phyloP scores from a whole-genome alignment of 2,329 filamentous ascomycete species.

The Arthrocladium fulminans region DNA sequence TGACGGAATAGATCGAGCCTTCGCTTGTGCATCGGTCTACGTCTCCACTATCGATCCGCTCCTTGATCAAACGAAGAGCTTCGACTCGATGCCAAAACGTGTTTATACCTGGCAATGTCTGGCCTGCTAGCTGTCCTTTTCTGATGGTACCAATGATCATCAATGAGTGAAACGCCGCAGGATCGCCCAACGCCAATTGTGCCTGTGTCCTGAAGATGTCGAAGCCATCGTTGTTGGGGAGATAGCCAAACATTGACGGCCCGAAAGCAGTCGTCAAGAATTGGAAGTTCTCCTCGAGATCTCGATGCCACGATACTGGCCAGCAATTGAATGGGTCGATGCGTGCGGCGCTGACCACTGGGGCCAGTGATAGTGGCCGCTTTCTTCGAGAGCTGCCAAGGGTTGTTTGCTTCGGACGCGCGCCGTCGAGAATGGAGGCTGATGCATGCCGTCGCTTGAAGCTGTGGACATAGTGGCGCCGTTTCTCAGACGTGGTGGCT shows the following conservation, averaged over 20 bases:
- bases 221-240: not conserved
- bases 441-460: not conserved
- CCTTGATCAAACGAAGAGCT: not conserved
- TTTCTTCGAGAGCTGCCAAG: not conserved
- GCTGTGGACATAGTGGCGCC: not conserved
- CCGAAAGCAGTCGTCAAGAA: not conserved
- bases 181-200: not conserved
- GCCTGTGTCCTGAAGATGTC: not conserved
- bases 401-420: not conserved
- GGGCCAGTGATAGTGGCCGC: not conserved
- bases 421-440: not conserved
- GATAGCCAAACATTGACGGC: not conserved
- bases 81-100: not conserved
- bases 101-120: not conserved
- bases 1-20: not conserved
- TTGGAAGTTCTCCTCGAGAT: not conserved
- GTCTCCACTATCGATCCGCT: not conserved
- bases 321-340: not conserved
- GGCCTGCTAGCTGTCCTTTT: not conserved
- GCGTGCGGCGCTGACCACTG: not conserved
- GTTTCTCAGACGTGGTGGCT: not conserved
- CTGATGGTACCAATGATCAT: not conserved
- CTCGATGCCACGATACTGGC: not conserved
- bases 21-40: not conserved
- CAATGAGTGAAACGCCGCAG: not conserved